Evolutionary conservation across 2,329 filamentous ascomycete species (phyloP).

Genomic region (Cladophialophora immunda): DNA sequence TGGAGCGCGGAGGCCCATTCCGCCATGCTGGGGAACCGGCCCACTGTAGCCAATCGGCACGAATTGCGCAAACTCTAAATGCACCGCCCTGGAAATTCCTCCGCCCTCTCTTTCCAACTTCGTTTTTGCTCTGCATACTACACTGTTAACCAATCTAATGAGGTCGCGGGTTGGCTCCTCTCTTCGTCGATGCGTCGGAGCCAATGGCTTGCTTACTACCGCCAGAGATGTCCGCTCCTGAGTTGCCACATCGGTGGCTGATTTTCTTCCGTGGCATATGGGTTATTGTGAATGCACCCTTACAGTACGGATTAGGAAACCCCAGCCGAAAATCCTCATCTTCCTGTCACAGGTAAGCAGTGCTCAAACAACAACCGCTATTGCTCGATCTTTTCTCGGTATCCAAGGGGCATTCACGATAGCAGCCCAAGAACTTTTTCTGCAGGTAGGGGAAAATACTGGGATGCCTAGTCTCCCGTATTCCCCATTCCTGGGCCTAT

Average conservation of each 20-base stretch:
- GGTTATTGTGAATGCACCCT: not conserved
- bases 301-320: slow-evolving; percentile 12
- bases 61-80: slow-evolving; percentile 8
- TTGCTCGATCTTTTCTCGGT: not conserved
- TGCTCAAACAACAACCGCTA: not conserved
- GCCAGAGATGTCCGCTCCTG: not conserved
- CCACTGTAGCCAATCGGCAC: slow-evolving; percentile 3
- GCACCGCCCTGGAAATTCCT: slow-evolving; percentile 1
- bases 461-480: not conserved
- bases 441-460: not conserved
- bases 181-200: not conserved
- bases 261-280: not conserved
- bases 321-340: slow-evolving; percentile 13
- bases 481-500: not conserved
- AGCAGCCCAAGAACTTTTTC: not conserved
- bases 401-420: not conserved
- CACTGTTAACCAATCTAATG: not conserved
- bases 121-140: not conserved
- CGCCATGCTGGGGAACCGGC: not conserved
- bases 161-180: not conserved
- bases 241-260: not conserved
- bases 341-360: not conserved
- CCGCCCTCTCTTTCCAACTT: slow-evolving; percentile 7
- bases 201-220: not conserved
- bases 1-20: not conserved